Evolutionary conservation across 441 rosid genomes (phyloP).

Genomic region (Corymbia citriodora): DNA sequence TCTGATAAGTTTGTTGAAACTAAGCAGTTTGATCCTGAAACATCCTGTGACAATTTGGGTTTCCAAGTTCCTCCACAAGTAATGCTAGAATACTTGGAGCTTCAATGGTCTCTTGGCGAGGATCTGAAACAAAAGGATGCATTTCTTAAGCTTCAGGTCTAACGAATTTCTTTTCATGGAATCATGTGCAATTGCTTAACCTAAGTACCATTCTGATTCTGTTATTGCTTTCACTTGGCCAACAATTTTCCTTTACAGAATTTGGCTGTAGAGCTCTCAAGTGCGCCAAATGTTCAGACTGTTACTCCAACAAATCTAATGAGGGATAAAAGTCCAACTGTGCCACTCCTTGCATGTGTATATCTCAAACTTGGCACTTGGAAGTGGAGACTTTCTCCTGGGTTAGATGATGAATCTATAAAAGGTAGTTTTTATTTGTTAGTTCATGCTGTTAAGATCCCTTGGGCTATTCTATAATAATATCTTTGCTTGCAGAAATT

Average conservation of each 20-base stretch:
- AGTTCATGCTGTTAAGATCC: not conserved
- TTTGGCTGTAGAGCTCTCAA: conserved; percentile 81
- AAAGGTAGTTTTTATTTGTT: conserved; percentile 46
- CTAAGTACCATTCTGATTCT: not conserved
- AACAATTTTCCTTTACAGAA: conserved; percentile 33
- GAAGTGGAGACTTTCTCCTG: conserved; percentile 93
- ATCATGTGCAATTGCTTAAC: not conserved
- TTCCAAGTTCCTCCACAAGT: conserved; percentile 98
- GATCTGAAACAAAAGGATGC: conserved; percentile 96
- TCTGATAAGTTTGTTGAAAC: not conserved
- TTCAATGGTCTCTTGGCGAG: conserved; percentile 99
- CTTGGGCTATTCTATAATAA: not conserved
- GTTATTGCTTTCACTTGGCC: conserved; percentile 10
- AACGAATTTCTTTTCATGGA: not conserved
- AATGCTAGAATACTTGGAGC: conserved; percentile 88
- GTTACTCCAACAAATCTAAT: conserved; percentile 42
- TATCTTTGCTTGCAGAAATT: conserved; percentile 45
- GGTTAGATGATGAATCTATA: conserved; percentile 85
- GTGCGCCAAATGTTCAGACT: conserved; percentile 48
- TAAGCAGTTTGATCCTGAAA: conserved; percentile 90
- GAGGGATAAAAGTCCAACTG: conserved; percentile 39
- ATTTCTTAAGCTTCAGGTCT: conserved; percentile 80
- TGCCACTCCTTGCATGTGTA: conserved; percentile 83
- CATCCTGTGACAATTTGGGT: conserved; percentile 48
- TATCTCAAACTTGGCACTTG: conserved; percentile 85